Conservation (phyloP, 352 stramenopile species). For the Pythium dissotocum region DNA sequence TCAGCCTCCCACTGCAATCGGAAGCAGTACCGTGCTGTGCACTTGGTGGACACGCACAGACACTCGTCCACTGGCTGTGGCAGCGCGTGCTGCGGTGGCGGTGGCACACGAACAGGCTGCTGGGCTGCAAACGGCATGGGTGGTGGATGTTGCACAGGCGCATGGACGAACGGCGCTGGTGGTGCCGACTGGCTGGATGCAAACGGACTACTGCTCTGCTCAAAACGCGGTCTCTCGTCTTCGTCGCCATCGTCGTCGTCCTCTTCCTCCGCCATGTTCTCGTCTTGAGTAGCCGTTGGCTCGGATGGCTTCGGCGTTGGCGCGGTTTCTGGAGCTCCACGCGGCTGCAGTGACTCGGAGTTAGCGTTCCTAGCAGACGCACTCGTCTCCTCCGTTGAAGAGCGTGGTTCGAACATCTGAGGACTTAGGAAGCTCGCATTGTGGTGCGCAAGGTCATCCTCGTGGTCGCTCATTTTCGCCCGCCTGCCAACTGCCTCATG, state of each 20-base stretch:
- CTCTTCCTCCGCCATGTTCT: neutral
- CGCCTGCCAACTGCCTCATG: neutral
- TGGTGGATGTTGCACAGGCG: neutral
- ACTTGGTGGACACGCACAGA: conserved; percentile 63
- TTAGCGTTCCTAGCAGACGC: neutral
- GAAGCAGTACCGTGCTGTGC: conserved; percentile 64
- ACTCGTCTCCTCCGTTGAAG: neutral
- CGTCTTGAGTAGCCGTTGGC: neutral
- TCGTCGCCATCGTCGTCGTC: conserved; percentile 30
- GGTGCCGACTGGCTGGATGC: neutral
- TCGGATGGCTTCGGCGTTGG: neutral
- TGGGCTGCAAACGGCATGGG: conserved; percentile 2
- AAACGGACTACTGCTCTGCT: conserved; percentile 10
- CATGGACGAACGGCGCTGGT: neutral
- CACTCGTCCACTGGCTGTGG: conserved; percentile 39
- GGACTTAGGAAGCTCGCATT: conserved; percentile 25
- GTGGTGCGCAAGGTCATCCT: conserved; percentile 24
- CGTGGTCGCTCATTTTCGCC: conserved; percentile 17
- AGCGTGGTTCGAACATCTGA: conserved; percentile 5
- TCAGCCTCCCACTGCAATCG: conserved; percentile 81
- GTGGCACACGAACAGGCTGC: neutral
- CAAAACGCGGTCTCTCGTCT: conserved; percentile 25
- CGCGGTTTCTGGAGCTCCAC: neutral
- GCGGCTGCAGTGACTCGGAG: neutral
- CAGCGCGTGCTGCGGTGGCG: neutral